These are phyloP conservation scores for Aspergillus alliaceus DNA, from an alignment of 2,329 filamentous ascomycete species.

Conservation along the genomic window DNA sequence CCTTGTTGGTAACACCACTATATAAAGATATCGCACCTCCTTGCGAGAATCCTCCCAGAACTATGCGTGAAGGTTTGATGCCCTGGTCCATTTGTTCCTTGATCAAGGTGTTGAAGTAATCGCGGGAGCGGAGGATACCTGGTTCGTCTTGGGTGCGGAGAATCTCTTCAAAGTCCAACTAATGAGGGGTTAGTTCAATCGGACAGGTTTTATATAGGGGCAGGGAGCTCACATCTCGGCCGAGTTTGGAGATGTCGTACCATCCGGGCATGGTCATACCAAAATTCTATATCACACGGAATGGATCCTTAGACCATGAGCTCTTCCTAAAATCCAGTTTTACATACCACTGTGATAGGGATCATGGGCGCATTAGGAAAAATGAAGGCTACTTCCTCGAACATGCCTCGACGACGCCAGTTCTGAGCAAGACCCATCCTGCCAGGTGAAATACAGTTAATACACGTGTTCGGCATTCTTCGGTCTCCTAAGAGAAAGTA, in stretches of 20 bases:
- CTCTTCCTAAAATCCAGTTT: not conserved
- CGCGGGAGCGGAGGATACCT: conserved; percentile 71
- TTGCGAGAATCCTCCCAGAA: conserved; percentile 68
- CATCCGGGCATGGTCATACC: conserved; percentile 77
- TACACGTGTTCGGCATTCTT: not conserved
- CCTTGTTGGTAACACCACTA: conserved; percentile 69
- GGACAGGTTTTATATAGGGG: conserved; percentile 1
- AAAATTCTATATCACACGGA: conserved; percentile 56
- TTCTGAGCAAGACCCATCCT: conserved; percentile 79
- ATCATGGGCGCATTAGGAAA: conserved; percentile 87
- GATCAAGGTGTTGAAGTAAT: conserved; percentile 77
- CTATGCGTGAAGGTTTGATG: conserved; percentile 78
- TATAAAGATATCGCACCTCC: conserved; percentile 86
- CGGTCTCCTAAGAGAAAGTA: not conserved
- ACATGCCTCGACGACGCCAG: conserved; percentile 75
- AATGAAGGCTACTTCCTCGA: conserved; percentile 90
- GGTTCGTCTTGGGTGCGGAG: conserved; percentile 53
- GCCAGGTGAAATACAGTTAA: not conserved
- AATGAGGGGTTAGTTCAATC: not conserved
- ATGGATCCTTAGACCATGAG: not conserved
- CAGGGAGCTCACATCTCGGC: conserved; percentile 37
- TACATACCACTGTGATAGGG: conserved; percentile 72
- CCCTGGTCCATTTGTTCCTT: conserved; percentile 76
- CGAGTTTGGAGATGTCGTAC: conserved; percentile 51
- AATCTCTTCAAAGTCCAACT: conserved; percentile 45